Conservation (phyloP, 148 eudicot species). For the Fagopyrum esculentum region DNA sequence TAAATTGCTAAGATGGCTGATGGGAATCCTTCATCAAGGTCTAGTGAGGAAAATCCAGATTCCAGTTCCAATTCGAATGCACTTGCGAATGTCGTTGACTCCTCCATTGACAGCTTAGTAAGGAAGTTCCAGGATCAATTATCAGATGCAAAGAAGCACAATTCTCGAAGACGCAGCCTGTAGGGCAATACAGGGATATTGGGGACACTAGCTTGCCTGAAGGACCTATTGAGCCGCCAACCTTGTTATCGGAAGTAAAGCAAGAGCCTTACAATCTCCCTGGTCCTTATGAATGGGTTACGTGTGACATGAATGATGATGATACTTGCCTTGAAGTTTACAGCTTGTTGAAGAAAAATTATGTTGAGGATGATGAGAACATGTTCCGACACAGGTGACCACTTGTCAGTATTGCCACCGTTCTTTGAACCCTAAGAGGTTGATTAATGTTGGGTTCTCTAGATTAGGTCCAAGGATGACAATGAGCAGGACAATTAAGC, state of each 20-base stretch:
- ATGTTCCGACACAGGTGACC: too few species aligned
- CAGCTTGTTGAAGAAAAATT: too few species aligned
- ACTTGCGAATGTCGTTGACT: constrained; percentile 1
- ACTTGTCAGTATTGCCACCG: too few species aligned
- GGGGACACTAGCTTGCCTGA: constrained; percentile 54
- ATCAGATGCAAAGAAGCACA: constrained; percentile 44
- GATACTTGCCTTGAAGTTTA: too few species aligned
- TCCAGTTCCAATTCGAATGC: not conserved
- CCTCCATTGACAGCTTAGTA: constrained; percentile 34
- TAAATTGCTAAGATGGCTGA: not conserved
- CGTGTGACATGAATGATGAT: constrained; percentile 74
- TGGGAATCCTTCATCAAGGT: not conserved
- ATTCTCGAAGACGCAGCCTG: constrained; percentile 81
- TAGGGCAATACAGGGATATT: constrained; percentile 61
- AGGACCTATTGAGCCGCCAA: constrained; percentile 65
- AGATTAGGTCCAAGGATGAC: too few species aligned
- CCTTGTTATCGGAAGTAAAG: constrained; percentile 53
- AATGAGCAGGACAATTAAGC: too few species aligned
- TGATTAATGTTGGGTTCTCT: too few species aligned
- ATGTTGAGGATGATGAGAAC: too few species aligned
- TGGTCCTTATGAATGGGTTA: constrained; percentile 65
- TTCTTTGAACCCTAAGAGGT: too few species aligned
- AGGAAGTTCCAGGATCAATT: constrained; percentile 55
- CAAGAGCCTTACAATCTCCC: constrained; percentile 77
- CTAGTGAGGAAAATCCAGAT: not conserved